These are phyloP conservation scores for Citeromyces siamensis DNA, from an alignment of 1,139 yeast genomes.

Conservation along the genomic window DNA sequence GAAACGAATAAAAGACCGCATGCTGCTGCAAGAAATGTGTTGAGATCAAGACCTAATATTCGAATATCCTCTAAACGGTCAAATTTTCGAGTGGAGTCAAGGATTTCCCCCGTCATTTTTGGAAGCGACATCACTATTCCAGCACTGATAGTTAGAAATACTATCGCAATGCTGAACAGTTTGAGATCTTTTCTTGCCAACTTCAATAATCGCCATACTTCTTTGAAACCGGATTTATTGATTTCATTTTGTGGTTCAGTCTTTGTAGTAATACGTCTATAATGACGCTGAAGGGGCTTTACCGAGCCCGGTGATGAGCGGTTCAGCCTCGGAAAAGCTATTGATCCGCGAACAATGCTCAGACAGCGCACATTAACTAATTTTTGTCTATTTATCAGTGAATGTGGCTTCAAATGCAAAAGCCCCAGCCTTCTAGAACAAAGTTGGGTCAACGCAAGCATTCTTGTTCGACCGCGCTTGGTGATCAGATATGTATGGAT, in stretches of 20 bases:
- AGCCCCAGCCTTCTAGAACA: constrained; percentile 1
- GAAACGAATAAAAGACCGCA: constrained; percentile 55
- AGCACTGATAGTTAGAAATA: constrained; percentile 46
- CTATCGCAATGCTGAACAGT: constrained; percentile 44
- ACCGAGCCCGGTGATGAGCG: no score
- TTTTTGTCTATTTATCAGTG: background rate
- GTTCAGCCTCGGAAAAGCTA: no score
- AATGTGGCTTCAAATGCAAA: background rate
- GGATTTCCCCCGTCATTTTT: constrained; percentile 65
- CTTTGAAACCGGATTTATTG: constrained; percentile 25
- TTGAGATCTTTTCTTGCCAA: constrained; percentile 38
- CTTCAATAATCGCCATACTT: constrained; percentile 33
- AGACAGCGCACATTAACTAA: background rate
- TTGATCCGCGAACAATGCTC: no score
- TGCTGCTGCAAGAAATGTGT: constrained; percentile 32
- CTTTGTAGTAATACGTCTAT: no score
- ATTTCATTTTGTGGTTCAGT: background rate
- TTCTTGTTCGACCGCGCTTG: no score
- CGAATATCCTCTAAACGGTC: constrained; percentile 20
- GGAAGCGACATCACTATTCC: constrained; percentile 68
- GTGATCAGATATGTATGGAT: no score
- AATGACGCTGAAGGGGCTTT: no score
- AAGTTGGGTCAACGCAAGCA: no score
- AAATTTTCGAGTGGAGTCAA: constrained; percentile 41
- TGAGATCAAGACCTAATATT: constrained; percentile 34